Conservation (phyloP, 768 basidiomycete genomes). For the Leucocoprinus sp. region DNA sequence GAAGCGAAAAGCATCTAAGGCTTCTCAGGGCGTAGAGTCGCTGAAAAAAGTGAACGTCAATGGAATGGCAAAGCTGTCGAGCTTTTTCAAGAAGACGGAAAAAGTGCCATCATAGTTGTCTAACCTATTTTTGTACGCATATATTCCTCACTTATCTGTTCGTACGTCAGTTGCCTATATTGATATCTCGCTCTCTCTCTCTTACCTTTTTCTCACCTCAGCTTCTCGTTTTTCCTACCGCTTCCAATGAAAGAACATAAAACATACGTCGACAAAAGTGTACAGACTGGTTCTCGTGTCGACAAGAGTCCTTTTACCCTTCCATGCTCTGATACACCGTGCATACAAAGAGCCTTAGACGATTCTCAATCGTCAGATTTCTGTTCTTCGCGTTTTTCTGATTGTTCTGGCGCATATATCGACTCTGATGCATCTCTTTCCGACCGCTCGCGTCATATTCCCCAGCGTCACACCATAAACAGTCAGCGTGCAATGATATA, state of each 20-base stretch:
- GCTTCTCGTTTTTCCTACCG: background rate
- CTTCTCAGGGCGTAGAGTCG: conserved; percentile 69
- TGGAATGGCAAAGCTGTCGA: conserved; percentile 83
- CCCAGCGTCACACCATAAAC: conserved; percentile 15
- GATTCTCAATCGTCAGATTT: conserved; percentile 1
- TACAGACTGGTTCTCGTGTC: conserved; percentile 17
- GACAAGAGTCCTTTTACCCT: background rate
- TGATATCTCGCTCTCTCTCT: conserved; percentile 1
- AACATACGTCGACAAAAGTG: conserved; percentile 16
- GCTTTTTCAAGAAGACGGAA: conserved; percentile 62
- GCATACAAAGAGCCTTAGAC: background rate
- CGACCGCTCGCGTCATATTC: conserved; percentile 4
- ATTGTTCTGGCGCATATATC: conserved; percentile 19
- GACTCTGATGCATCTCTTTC: conserved; percentile 11
- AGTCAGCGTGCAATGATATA: conserved; percentile 21
- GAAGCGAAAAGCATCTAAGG: conserved; percentile 53
- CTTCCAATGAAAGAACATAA: conserved; percentile 9
- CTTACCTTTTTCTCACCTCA: conserved; percentile 8
- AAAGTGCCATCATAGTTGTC: conserved; percentile 12
- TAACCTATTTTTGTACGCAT: conserved; percentile 11
- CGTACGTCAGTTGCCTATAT: conserved; percentile 3
- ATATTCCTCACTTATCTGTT: conserved; percentile 6
- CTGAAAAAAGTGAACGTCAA: conserved; percentile 76
- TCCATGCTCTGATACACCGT: background rate
- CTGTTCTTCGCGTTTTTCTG: background rate